Evolutionary conservation across 257 asterid species (phyloP).

Genomic region (Ehretia macrophylla): DNA sequence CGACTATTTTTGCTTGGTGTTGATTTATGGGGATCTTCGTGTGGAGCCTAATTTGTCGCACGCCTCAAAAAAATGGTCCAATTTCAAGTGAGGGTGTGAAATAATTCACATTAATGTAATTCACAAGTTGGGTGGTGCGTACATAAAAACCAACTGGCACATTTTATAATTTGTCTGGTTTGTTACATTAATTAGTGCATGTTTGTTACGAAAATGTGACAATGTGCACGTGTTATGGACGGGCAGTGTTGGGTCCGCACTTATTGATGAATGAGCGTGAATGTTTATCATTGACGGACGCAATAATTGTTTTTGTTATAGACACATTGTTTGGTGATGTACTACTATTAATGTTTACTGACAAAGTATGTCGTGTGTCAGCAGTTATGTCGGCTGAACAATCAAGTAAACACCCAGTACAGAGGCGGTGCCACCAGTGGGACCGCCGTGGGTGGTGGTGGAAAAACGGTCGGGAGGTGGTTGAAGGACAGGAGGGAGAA

Average conservation of each 20-base stretch:
- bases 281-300: background rate
- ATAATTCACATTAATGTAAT: conserved; percentile 18
- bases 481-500: conserved; percentile 90
- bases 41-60: conserved; percentile 12
- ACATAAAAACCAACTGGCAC: background rate
- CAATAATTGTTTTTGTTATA: background rate
- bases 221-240: background rate
- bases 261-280: background rate
- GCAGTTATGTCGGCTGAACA: conserved; percentile 54
- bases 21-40: conserved; percentile 12
- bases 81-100: conserved; percentile 20
- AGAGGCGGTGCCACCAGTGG: conserved; percentile 34
- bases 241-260: no score
- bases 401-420: conserved; percentile 38
- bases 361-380: conserved; percentile 6
- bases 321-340: background rate
- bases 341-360: conserved; percentile 2
- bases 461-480: conserved; percentile 95
- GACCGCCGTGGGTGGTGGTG: conserved; percentile 49
- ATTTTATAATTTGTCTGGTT: background rate
- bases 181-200: background rate
- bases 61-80: conserved; percentile 28
- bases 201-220: background rate
- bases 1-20: conserved; percentile 4
- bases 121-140: conserved; percentile 20